phyloP scores from a whole-genome alignment of 345 rosid genomes.

The Trapa bicornis region DNA sequence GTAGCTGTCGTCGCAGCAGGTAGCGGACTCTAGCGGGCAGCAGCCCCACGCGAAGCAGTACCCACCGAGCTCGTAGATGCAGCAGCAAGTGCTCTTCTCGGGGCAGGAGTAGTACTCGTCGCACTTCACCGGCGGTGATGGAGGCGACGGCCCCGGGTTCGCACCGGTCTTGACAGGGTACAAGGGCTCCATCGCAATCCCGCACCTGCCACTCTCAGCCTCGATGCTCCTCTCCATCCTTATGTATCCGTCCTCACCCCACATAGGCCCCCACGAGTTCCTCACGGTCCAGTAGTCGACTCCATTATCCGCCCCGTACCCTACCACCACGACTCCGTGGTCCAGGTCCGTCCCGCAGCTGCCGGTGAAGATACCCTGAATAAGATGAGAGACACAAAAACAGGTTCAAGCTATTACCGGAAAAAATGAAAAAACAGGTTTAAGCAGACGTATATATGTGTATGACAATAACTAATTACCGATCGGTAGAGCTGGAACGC shows the following conservation, averaged over 20 bases:
- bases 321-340: slow-evolving; percentile 56
- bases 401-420: too few relatives aligned
- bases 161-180: slow-evolving; percentile 56
- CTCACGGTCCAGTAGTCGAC: slow-evolving; percentile 47
- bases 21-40: slow-evolving; percentile 71
- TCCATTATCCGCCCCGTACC: slow-evolving; percentile 44
- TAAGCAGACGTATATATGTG: too few relatives aligned
- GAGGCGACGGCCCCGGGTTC: slow-evolving; percentile 46
- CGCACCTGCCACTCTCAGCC: slow-evolving; percentile 49
- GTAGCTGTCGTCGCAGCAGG: slow-evolving; percentile 60
- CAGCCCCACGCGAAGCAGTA: slow-evolving; percentile 89
- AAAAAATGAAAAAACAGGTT: too few relatives aligned
- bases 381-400: not conserved
- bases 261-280: slow-evolving; percentile 74
- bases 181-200: slow-evolving; percentile 64
- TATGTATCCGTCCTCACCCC: slow-evolving; percentile 81
- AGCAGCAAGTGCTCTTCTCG: slow-evolving; percentile 60
- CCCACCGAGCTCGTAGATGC: slow-evolving; percentile 32
- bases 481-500: slow-evolving; percentile 54
- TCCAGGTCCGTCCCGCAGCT: slow-evolving; percentile 39
- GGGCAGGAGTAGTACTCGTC: slow-evolving; percentile 55
- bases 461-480: slow-evolving; percentile 15
- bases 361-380: slow-evolving; percentile 54
- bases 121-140: slow-evolving; percentile 47
- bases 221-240: slow-evolving; percentile 45